Base-by-base conservation (phyloP, 495 filamentous ascomycete genomes). In the Penicillium maclennaniae region DNA sequence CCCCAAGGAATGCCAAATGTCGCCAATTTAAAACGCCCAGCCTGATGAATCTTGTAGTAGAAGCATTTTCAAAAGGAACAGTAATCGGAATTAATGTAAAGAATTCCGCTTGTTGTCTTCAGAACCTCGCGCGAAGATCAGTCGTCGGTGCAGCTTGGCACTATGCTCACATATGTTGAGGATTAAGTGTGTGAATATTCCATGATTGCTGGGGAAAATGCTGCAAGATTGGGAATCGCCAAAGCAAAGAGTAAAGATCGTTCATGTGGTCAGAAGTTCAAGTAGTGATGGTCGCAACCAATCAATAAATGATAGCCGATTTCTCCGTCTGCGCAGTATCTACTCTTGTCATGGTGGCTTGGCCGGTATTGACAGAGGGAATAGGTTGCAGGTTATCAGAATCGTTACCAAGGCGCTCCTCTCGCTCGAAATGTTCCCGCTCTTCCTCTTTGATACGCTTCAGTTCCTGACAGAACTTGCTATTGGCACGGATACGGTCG, bases 401-500 rank as follows among this genome's bases (percentile, higher is more conserved):
- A 4, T 42, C 55, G 31, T 49, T 45, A 9, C 53, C 40, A 0
- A 61, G 28, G 1, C 51, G 36, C 25, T 58, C 56, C 23, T 68
- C 62, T 28, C 55, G 40, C 37, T 63, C 62, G 15, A 54, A 21
- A 9, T 63, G 59, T 16, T 56, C 27, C 10, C 48, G 36, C 37
- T 69, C 68, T 14, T 45, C 56, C 25, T 69, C 62, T 21, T 66
- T 69, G 17, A 70, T 53, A 2, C 53, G 51, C 58, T 52, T 87
- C 9, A 75, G 47, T 31, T 71, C 62, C 50, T 68, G 71, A 38
- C 63, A 66, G 52, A 74, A 67, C 46, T 66, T 69, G 58, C 71
- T 75, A 14, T 67, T 64, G 8, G 41, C 42, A 52, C 71, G 51
- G 38, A 75, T 69, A 3, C 54, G 43, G n/a, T 65, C 59, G 12